Evolutionary conservation across 2,329 filamentous ascomycete genomes (phyloP), one percentile per base, ranked within the genome.

Genomic region (Monosporascus sp.): DNA sequence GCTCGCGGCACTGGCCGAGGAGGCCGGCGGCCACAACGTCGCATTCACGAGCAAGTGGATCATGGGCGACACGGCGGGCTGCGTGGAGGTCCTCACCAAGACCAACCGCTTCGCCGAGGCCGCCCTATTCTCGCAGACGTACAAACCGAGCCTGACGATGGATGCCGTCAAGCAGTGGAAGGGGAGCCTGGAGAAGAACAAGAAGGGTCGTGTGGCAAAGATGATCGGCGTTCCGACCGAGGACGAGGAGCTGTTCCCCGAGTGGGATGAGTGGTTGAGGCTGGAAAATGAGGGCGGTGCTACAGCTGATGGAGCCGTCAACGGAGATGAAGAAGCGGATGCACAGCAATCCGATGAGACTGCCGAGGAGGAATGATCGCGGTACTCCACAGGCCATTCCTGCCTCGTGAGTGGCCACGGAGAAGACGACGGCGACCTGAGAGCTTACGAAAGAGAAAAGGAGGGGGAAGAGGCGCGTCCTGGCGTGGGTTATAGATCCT

Each of bases 1-100:
- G 51, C 78, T 99, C 17, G 88, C 89, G 0, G 72, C 78, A 11
- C 86, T 94, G 65, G 93, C 94, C 0, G 81, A 87, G 51, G 83
- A 85, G 53, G 82, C 86, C 0, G 89, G 89, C 11, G 84, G 88
- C 4, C 91, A 97, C 76, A 99, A 99, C 66, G 85, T 99, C 40
- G 91, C 91, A 1, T 99, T 99, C 70, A 91, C 88, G 31, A 89
- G 88, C 67, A 81, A 90, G 60, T 97, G 93, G 93, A 84, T 94
- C 52, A 74, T 95, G 2, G 89, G 86, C 18, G 90, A 97, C 64
- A 76, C 96, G 0, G 83, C 90, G 28, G 88, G 81, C 20, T 97
- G 92, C 66, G 84, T 93, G 22, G 84, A 91, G 53, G 80, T 95
- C 7, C 81, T 99, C 11, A 78, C 84, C 48, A 85, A 86, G 70